Evolutionary conservation across 2,329 filamentous ascomycete genomes (phyloP), one percentile per base, ranked within the genome.

Genomic region (Aspergillus ochraceus): DNA sequence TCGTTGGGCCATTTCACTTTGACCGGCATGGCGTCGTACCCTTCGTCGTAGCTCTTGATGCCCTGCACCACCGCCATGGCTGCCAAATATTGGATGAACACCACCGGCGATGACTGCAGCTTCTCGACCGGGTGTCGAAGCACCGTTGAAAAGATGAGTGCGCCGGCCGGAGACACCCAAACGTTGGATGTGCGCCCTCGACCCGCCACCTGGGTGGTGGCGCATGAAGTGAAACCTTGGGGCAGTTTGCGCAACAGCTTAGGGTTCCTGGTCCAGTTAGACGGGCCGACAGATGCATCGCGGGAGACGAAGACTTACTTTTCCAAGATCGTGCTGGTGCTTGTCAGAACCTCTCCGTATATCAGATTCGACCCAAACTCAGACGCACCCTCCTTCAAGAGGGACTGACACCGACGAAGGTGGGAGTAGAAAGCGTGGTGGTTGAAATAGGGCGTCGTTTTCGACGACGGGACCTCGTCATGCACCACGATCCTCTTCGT

Each of bases 1-100:
- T 99, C 95, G 70, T 99, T 99, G 11, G 95, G 95, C 95, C 95
- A 99, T 76, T 99, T 99, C 32, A 99, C 79, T 72, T 90, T 92
- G 46, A 99, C 83, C 0, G 91, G 90, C 4, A 98, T 75, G 0
- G 86, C 81, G 6, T 86, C 82, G 74, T 96, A 98, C 8, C 88
- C 91, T 2, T 77, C 76, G 52, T 89, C 92, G 71, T 98, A 98
- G 26, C 82, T 84, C 64, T 90, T 88, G 63, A 98, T 88, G 0
- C 91, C 94, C 62, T 91, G 86, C 2, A 96, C 89, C 47, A 94
- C 90, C 46, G 95, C 93, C 50, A 99, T 86, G 0, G 92, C 93
- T 0, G 92, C 88, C 14, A 99, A 84, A 72, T 99, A 99, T 75
- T 98, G 95, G 29, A 98, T 83, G 75, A 99, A 98, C 0, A 97